Conservation (phyloP, 352 stramenopile species). For the Phytophthora rubi region DNA sequence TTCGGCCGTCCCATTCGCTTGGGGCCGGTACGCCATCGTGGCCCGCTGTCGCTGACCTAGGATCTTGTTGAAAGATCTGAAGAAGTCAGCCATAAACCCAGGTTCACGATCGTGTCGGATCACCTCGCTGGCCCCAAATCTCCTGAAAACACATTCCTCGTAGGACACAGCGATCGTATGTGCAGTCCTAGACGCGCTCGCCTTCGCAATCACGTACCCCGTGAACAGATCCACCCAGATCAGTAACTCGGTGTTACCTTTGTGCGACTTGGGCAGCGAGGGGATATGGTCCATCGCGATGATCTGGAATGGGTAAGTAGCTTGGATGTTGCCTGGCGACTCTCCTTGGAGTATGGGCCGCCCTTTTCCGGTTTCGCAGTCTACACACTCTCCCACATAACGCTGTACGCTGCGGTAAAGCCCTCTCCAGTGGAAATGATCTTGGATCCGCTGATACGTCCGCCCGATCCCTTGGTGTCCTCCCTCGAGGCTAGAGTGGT, state of each 20-base stretch:
- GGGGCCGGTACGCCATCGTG: too few species aligned
- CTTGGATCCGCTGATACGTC: not conserved
- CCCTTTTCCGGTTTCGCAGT: conserved; percentile 15
- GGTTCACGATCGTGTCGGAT: too few species aligned
- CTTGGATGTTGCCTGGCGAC: not conserved
- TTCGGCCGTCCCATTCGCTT: too few species aligned
- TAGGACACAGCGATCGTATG: too few species aligned
- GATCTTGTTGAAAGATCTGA: too few species aligned
- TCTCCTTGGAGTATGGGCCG: not conserved
- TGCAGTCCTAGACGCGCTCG: too few species aligned
- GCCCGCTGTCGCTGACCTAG: too few species aligned
- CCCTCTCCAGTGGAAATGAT: not conserved
- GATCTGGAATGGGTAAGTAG: not conserved
- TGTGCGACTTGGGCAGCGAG: not conserved
- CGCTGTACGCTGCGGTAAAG: not conserved
- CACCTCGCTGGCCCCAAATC: too few species aligned
- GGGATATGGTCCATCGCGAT: not conserved
- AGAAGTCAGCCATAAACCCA: too few species aligned
- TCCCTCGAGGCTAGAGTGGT: not conserved
- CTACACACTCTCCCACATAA: not conserved
- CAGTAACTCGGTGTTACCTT: not conserved
- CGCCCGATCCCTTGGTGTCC: not conserved
- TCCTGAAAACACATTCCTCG: too few species aligned
- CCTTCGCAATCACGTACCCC: too few species aligned
- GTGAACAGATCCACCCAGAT: too few species aligned